Conservation (phyloP, 192 early-diverging fungal species). For the Coemansia asiatica region DNA sequence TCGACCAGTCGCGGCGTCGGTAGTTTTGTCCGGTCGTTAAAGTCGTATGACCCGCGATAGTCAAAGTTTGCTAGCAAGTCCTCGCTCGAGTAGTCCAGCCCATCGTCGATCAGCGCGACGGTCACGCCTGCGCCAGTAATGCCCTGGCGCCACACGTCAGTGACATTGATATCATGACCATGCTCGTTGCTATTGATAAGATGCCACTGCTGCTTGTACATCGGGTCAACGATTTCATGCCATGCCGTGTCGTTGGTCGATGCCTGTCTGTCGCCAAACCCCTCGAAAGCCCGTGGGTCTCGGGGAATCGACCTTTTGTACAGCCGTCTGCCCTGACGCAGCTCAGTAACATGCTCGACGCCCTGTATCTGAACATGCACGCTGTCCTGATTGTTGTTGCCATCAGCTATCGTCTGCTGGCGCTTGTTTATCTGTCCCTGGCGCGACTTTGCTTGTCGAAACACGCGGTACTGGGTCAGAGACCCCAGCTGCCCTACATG, state of each 20-base stretch:
- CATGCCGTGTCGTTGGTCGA: constrained; percentile 13
- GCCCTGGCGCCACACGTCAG: constrained; percentile 86
- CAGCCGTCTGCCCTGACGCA: constrained; percentile 23
- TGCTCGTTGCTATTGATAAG: constrained; percentile 55
- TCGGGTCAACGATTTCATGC: constrained; percentile 48
- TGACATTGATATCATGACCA: constrained; percentile 91
- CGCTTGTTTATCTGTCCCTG: neutral
- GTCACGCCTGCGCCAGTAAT: constrained; percentile 84
- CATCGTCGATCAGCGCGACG: constrained; percentile 95
- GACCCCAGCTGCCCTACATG: constrained; percentile 36
- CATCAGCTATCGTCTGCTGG: neutral
- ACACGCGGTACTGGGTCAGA: constrained; percentile 43
- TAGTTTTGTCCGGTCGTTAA: constrained; percentile 74
- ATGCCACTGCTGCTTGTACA: constrained; percentile 53
- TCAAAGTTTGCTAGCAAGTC: constrained; percentile 90
- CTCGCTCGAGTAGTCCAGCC: constrained; percentile 80
- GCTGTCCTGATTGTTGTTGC: too few relatives aligned
- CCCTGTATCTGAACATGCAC: neutral
- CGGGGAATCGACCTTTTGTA: constrained; percentile 29
- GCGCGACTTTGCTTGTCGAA: constrained; percentile 15
- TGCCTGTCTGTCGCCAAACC: constrained; percentile 15
- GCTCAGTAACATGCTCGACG: constrained; percentile 19
- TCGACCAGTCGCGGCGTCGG: constrained; percentile 74
- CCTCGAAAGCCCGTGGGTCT: neutral
- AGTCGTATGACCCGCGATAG: constrained; percentile 91